Evolutionary conservation across 495 filamentous ascomycete species (phyloP).

Genomic region (Neurospora sp.): DNA sequence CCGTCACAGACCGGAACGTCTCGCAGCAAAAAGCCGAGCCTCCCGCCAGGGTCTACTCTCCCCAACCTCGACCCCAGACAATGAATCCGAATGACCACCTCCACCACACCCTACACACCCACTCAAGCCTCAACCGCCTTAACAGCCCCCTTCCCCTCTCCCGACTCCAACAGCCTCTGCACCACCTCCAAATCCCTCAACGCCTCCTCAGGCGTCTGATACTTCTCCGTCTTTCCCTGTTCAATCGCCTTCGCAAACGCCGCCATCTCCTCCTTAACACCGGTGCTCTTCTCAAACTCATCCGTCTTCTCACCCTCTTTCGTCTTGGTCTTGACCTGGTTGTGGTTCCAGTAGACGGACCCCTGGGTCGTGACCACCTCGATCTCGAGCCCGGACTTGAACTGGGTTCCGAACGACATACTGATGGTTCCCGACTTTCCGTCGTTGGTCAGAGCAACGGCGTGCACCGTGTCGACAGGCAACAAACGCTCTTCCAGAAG

Average conservation of each 20-base stretch:
- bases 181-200: conserved; percentile 59
- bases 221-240: conserved; percentile 32
- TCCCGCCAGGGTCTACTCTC: not conserved
- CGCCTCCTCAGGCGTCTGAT: conserved; percentile 55
- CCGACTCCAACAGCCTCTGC: conserved; percentile 53
- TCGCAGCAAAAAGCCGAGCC: not conserved
- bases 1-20: not conserved
- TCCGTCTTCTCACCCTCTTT: conserved; percentile 21
- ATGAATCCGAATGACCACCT: not conserved
- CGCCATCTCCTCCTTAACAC: conserved; percentile 56
- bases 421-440: conserved; percentile 51
- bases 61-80: not conserved
- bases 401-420: conserved; percentile 58
- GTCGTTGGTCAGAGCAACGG: conserved; percentile 43
- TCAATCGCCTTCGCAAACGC: conserved; percentile 51
- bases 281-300: conserved; percentile 43
- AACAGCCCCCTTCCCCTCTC: conserved; percentile 38
- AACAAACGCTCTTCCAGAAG: conserved; percentile 51
- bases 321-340: conserved; percentile 24
- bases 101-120: not conserved
- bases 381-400: conserved; percentile 37
- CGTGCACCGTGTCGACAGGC: conserved; percentile 64
- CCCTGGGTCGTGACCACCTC: conserved; percentile 45
- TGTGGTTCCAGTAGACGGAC: conserved; percentile 31
- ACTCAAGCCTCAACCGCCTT: conserved; percentile 7